A percentile compares a stretch with the other conserved stretches of the same genome.
These are phyloP conservation scores for Neolecta irregularis DNA, from an alignment of 1,139 yeast species.

Conservation along the genomic window DNA sequence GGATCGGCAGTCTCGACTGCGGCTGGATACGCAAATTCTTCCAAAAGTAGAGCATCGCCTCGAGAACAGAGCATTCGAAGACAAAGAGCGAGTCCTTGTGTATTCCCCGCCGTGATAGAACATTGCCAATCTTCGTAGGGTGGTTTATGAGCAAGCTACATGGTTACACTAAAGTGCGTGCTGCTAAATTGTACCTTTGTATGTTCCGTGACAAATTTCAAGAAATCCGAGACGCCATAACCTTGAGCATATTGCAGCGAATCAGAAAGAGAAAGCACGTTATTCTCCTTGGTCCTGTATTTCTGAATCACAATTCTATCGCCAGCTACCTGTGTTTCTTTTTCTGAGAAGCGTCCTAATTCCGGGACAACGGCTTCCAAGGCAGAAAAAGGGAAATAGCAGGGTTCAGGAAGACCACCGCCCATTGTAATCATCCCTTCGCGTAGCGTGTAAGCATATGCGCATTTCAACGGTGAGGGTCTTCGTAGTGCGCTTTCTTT, in stretches of 20 bases:
- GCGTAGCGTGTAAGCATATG: constrained; percentile 33
- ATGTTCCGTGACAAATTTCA: constrained; percentile 60
- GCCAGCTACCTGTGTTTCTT: constrained; percentile 13
- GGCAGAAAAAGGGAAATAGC: constrained; percentile 79
- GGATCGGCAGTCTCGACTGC: constrained; percentile 74
- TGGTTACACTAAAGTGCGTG: no score
- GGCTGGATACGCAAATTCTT: constrained; percentile 68
- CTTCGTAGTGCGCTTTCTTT: constrained; percentile 63
- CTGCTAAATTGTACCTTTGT: no score
- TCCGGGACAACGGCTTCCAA: constrained; percentile 57
- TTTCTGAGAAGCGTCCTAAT: constrained; percentile 26
- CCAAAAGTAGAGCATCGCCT: constrained; percentile 71
- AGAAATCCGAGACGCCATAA: constrained; percentile 59
- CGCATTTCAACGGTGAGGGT: constrained; percentile 68
- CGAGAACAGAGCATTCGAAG: constrained; percentile 63
- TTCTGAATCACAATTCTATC: constrained; percentile 19
- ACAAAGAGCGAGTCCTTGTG: constrained; percentile 76
- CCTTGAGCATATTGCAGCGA: constrained; percentile 87
- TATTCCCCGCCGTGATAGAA: constrained; percentile 59
- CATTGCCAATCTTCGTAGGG: constrained; percentile 57
- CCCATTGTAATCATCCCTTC: constrained; percentile 71
- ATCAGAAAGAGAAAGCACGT: constrained; percentile 60
- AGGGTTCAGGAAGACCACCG: constrained; percentile 86
- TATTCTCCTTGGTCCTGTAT: constrained; percentile 30
- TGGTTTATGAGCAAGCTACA: constrained; percentile 44